Evolutionary conservation across 2,329 filamentous ascomycete species (phyloP).

Genomic region (Didymella segeticola): DNA sequence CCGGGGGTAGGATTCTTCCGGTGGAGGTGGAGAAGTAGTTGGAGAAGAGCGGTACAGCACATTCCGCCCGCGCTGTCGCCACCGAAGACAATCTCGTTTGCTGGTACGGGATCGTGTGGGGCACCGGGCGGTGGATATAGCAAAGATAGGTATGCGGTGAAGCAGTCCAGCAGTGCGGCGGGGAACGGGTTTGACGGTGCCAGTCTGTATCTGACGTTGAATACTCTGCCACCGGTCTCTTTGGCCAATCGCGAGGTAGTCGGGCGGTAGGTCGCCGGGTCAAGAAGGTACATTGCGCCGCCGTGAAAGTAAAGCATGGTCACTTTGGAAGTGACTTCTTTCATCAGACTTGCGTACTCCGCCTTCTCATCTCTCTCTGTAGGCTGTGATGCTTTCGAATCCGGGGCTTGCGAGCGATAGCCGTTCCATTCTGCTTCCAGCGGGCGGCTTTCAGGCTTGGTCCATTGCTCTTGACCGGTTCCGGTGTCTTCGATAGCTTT

Average conservation of each 20-base stretch:
- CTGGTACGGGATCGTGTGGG: constrained; percentile 68
- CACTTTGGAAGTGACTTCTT: constrained; percentile 66
- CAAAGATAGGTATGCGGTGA: constrained; percentile 75
- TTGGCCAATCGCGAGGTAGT: constrained; percentile 68
- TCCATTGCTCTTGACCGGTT: constrained; percentile 41
- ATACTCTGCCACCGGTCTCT: constrained; percentile 70
- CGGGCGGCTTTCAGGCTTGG: constrained; percentile 59
- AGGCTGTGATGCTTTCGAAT: constrained; percentile 58
- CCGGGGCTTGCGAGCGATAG: constrained; percentile 62
- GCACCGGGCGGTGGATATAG: constrained; percentile 74
- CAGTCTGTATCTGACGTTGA: constrained; percentile 76
- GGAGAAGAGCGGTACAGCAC: constrained; percentile 69
- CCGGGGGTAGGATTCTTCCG: constrained; percentile 49
- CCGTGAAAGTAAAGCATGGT: constrained; percentile 79
- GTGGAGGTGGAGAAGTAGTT: constrained; percentile 71
- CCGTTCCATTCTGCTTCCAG: constrained; percentile 81
- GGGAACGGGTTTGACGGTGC: constrained; percentile 79
- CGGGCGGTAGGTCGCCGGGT: constrained; percentile 70
- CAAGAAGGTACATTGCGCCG: constrained; percentile 75
- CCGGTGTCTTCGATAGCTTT: constrained; percentile 64
- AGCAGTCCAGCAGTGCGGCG: constrained; percentile 72
- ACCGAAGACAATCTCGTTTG: constrained; percentile 71
- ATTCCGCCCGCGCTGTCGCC: constrained; percentile 82
- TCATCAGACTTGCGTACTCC: constrained; percentile 71
- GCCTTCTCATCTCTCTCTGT: constrained; percentile 63